Evolutionary conservation across 441 rosid species (phyloP).

Genomic region (Jatropha multifida): DNA sequence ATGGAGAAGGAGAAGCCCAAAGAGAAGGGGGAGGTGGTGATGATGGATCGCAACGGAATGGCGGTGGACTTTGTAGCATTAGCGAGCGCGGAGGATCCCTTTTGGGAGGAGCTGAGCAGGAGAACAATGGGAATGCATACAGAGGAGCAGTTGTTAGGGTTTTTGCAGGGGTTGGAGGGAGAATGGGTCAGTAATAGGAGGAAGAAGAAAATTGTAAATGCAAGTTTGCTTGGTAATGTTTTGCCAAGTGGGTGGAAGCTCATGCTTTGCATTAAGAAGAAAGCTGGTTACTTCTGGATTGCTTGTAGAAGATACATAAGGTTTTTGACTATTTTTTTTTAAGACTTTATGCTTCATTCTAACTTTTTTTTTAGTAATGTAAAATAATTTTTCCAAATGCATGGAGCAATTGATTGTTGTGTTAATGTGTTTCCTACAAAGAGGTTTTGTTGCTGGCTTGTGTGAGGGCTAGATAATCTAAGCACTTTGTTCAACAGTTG

Average conservation of each 20-base stretch:
- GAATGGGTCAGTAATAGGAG: constrained; percentile 68
- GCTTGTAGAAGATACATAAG: constrained; percentile 64
- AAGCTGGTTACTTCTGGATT: constrained; percentile 49
- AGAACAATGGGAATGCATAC: constrained; percentile 52
- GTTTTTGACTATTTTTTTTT: constrained; percentile 29
- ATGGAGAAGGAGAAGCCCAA: constrained; percentile 6
- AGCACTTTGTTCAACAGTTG: neutral
- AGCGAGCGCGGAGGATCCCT: constrained; percentile 45
- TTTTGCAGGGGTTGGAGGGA: constrained; percentile 60
- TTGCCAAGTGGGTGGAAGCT: constrained; percentile 74
- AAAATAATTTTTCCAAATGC: neutral
- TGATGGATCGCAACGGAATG: constrained; percentile 35
- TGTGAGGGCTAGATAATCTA: neutral
- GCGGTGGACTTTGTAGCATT: constrained; percentile 36
- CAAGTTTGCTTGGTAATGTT: constrained; percentile 44
- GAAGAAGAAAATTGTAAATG: constrained; percentile 72
- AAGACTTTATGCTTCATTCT: neutral
- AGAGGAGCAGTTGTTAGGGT: constrained; percentile 51
- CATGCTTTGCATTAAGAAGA: constrained; percentile 57
- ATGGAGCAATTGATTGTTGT: neutral
- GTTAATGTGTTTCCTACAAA: neutral
- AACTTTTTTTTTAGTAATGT: neutral
- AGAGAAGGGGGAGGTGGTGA: neutral
- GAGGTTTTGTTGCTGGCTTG: neutral
- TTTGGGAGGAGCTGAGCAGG: constrained; percentile 47